Conservation (phyloP, 176 grass and related monocot species). For the Metroxylon sagu region DNA sequence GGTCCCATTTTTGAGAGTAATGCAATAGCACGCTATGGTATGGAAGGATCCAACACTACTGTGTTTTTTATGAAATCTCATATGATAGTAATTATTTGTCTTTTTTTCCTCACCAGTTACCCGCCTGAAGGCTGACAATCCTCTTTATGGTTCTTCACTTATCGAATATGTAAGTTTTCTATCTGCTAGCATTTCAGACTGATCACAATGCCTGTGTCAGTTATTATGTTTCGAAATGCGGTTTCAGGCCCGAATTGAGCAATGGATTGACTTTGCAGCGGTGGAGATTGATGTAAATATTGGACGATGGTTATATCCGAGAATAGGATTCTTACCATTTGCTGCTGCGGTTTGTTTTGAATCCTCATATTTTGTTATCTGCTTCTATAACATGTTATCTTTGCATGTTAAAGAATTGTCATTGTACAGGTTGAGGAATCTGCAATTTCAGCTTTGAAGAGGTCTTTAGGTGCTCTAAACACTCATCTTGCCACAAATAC, state of each 20-base stretch:
- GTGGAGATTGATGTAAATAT: constrained; percentile 52
- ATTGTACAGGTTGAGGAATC: constrained; percentile 46
- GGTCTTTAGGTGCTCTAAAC: constrained; percentile 50
- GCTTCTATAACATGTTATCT: background rate
- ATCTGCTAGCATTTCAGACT: background rate
- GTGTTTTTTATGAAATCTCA: background rate
- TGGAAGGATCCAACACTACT: background rate
- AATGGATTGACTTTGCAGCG: constrained; percentile 68
- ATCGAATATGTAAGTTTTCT: constrained; percentile 70
- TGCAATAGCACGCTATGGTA: constrained; percentile 74
- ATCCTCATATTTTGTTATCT: background rate
- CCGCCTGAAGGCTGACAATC: constrained; percentile 52
- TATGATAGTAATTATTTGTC: constrained; percentile 1
- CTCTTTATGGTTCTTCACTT: constrained; percentile 65
- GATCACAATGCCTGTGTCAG: background rate
- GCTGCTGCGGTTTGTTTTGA: constrained; percentile 19
- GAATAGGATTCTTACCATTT: constrained; percentile 34
- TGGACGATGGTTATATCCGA: constrained; percentile 51
- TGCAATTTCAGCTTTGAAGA: constrained; percentile 46
- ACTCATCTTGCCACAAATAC: constrained; percentile 67
- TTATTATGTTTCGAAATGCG: constrained; percentile 3
- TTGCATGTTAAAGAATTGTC: too few species aligned
- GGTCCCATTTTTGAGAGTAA: constrained; percentile 77
- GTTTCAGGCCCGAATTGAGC: constrained; percentile 59
- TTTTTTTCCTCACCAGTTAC: constrained; percentile 35